Evolutionary conservation across 2,329 filamentous ascomycete genomes (phyloP), one percentile per base, ranked within the genome.

Genomic region (Stachybotrys echinatus): DNA sequence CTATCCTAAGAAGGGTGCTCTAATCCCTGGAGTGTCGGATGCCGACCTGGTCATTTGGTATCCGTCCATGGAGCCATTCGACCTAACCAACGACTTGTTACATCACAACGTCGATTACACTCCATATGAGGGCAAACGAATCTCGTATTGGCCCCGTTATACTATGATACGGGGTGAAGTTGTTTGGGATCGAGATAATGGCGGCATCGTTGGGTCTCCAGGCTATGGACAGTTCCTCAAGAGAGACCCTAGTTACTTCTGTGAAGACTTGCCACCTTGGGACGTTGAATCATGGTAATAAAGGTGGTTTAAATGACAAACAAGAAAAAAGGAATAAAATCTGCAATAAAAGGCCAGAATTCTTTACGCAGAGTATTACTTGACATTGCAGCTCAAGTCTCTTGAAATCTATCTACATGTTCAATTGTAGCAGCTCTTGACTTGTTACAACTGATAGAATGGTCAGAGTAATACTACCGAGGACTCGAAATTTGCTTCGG

Each of bases 21-120:
- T 76, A 55, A 59, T 78, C 3, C 75, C 77, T 3, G 79, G 77
- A 0, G 62, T 74, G 31, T 69, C 63, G 2, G 79, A 83, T 61
- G 80, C 80, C 1, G 80, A 84, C 61, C 60, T 83, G 34, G 75
- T 76, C 12, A 73, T 83, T 19, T 84, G 79, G 78, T 79, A 81
- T 60, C 77, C 77, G 1, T 27, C 8, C 3, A 20, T 12, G 27
- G 44, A 34, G 21, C 18, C 27, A 55, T 60, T 74, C 18, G 62
- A 67, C 12, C 72, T 79, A 53, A 62, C 64, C 39, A 82, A 84
- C 56, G 66, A 68, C 7, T 75, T 76, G 65, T 61, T 85, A 54
- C 81, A 85, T 61, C 81, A 85, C 59, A 72, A 79, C 52, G 75
- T 82, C 3, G 81, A 85, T 57, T 83, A 85, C 57, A 83, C 81